Evolutionary conservation across 2,329 filamentous ascomycete genomes (phyloP).

Genomic region (Lachnellula hyalina): DNA sequence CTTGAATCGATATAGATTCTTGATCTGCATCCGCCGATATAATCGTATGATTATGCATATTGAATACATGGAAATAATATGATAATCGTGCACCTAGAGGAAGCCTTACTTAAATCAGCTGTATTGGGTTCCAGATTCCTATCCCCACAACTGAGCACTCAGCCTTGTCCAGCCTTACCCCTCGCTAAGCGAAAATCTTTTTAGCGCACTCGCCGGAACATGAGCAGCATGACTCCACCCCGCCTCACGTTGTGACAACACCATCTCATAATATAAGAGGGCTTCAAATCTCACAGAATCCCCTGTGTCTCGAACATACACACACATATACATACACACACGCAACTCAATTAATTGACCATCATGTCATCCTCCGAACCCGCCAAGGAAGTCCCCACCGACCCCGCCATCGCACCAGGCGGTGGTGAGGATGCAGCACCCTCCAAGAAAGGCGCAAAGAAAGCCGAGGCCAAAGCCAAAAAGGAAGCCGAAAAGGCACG

Average conservation of each 20-base stretch:
- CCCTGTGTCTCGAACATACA: background rate
- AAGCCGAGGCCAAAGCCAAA: constrained; percentile 79
- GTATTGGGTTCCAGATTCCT: too few relatives aligned
- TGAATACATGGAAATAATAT: too few relatives aligned
- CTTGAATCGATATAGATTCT: too few relatives aligned
- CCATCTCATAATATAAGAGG: background rate
- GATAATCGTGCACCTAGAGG: too few relatives aligned
- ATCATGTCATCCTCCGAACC: constrained; percentile 15
- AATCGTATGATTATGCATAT: too few relatives aligned
- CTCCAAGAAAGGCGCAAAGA: constrained; percentile 80
- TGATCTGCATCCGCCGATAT: too few relatives aligned
- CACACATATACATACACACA: too few relatives aligned
- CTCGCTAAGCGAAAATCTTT: background rate
- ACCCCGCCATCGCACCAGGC: constrained; percentile 9
- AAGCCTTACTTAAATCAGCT: too few relatives aligned
- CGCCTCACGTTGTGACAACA: background rate
- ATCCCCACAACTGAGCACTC: background rate
- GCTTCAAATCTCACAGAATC: background rate
- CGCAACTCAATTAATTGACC: background rate
- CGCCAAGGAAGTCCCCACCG: constrained; percentile 15
- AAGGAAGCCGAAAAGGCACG: constrained; percentile 78
- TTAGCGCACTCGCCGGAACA: background rate
- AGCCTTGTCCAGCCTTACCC: background rate
- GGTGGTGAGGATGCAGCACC: constrained; percentile 13
- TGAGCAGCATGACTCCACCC: background rate